Evolutionary conservation across 1,284 basidiomycete species (phyloP).

Genomic region (Marasmius tenuissimus): DNA sequence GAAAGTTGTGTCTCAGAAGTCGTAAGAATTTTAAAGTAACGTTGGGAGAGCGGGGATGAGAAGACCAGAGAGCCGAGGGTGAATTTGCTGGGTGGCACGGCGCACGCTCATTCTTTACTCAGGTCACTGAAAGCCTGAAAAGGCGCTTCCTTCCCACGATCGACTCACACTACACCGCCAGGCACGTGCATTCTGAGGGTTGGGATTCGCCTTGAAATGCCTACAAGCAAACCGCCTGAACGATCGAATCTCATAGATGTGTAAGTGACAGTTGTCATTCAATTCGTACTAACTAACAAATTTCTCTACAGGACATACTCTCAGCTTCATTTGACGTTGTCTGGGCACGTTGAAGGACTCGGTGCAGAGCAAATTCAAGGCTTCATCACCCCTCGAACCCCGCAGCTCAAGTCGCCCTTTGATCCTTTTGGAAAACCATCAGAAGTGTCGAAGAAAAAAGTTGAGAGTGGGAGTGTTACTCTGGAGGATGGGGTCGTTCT

Average conservation of each 20-base stretch:
- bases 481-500: constrained; percentile 63
- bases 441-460: constrained; percentile 59
- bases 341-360: constrained; percentile 56
- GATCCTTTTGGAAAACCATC: constrained; percentile 70
- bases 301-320: constrained; percentile 54
- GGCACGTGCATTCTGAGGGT: background rate
- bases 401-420: constrained; percentile 53
- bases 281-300: background rate
- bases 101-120: no score
- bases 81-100: constrained; percentile 8
- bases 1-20: no score
- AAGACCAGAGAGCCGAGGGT: no score
- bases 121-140: constrained; percentile 44
- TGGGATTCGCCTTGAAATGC: constrained; percentile 22
- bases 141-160: constrained; percentile 28
- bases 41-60: no score
- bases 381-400: constrained; percentile 55
- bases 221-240: constrained; percentile 32
- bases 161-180: constrained; percentile 58
- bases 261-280: constrained; percentile 32
- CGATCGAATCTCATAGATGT: constrained; percentile 58
- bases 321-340: constrained; percentile 61
- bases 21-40: no score
- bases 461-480: constrained; percentile 65
- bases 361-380: constrained; percentile 55